phyloP scores from a whole-genome alignment of 495 filamentous ascomycete species.

The Xylaria curta region DNA sequence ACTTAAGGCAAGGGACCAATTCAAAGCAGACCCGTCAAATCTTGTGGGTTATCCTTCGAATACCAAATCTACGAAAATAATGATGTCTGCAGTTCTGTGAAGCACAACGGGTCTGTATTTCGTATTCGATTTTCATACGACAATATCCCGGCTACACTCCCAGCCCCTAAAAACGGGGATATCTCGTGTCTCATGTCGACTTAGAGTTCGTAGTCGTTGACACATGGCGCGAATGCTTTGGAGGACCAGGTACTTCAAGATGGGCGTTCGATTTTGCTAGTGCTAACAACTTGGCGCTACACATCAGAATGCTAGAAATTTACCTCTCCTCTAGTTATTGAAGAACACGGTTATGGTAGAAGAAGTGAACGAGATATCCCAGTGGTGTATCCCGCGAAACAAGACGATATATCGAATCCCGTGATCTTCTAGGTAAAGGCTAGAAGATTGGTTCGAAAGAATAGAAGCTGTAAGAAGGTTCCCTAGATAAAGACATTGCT shows the following conservation, averaged over 20 bases:
- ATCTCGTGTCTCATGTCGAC: slow-evolving; percentile 29
- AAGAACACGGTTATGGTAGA: slow-evolving; percentile 55
- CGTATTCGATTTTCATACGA: slow-evolving; percentile 46
- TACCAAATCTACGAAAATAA: slow-evolving; percentile 68
- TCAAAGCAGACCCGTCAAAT: slow-evolving; percentile 57
- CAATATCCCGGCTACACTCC: slow-evolving; percentile 40
- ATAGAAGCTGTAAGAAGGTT: neutral
- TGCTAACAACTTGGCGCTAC: slow-evolving; percentile 40
- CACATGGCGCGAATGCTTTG: slow-evolving; percentile 35
- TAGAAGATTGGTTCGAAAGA: neutral
- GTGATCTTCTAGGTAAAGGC: neutral
- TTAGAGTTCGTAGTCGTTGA: slow-evolving; percentile 47
- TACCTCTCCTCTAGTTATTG: slow-evolving; percentile 62
- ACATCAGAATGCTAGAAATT: slow-evolving; percentile 57
- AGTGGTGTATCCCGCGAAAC: slow-evolving; percentile 60
- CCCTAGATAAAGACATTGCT: neutral
- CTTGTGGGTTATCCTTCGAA: slow-evolving; percentile 60
- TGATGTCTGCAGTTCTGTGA: slow-evolving; percentile 48
- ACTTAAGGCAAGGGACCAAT: slow-evolving; percentile 55
- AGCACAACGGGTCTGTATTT: slow-evolving; percentile 57
- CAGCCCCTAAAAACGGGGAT: slow-evolving; percentile 52
- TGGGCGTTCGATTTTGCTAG: slow-evolving; percentile 30
- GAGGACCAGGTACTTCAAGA: slow-evolving; percentile 24
- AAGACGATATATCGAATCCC: slow-evolving; percentile 23
- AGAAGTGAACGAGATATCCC: slow-evolving; percentile 60